Evolutionary conservation across 2,329 filamentous ascomycete species (phyloP), one percentile per base, ranked within the genome.

Genomic region (Exophiala lecanii-corni): DNA sequence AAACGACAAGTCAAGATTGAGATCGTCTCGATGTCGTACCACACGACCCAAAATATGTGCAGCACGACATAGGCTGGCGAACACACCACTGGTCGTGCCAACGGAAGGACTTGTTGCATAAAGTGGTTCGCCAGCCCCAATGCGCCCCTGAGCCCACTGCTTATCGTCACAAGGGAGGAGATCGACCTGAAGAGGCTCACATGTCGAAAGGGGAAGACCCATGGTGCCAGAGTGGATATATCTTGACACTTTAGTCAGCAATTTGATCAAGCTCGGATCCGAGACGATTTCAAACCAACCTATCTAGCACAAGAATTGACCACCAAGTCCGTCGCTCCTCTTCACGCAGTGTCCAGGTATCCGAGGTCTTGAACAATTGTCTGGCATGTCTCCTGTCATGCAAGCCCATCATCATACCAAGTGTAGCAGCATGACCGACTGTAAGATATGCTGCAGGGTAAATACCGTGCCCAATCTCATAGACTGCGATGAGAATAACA

Each of bases 381-480:
- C 50, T 53, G 7, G 57, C 51, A 20, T 54, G 49, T 3, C 55
- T 45, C 5, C 57, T 53, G 43, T 60, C 58, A 28, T 58, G 56
- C 12, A 59, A 46, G 2, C 57, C 55, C 42, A 59, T 51, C 34
- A 58, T 47, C 13, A 51, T 40, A 18, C 53, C 55, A 5, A 59
- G 33, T n/a, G 56, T 50, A 3, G 50, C 51, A 6, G 55, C 55
- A 26, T 53, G 43, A 4, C 62, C 58, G 7, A 59, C 43, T 1
- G 54, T 57, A 18, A 63, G 38, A 34, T 60, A 65, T 0, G 57
- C 62, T 2, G 59, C 55, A 1, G 63, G 62, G 17, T 60, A 62
- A 25, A 65, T 57, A 7, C 54, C 61, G 30, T 65, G 62, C 2
- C 59, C 57, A n/a, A 64, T 50, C 50, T 65, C 62, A 43, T 63